Percentiles rank a stretch among this genome's conserved stretches.
Evolutionary conservation across 1,284 basidiomycete species (phyloP).

Genomic region (Pseudozyma sp.): DNA sequence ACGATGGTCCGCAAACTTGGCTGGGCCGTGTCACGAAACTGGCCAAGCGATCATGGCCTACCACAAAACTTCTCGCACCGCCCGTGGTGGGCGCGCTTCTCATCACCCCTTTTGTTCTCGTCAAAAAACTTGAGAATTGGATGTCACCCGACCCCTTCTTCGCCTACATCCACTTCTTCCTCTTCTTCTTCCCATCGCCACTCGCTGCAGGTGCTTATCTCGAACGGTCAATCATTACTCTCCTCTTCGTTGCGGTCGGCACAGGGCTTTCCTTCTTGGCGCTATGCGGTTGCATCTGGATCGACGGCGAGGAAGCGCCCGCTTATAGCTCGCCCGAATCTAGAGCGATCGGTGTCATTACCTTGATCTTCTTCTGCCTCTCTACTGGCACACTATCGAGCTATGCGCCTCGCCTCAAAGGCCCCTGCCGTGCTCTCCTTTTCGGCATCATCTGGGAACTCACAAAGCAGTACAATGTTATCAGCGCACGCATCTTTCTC

Average conservation of each 20-base stretch:
- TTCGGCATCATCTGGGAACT: slow-evolving; percentile 56
- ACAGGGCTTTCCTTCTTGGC: slow-evolving; percentile 45
- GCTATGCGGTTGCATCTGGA: slow-evolving; percentile 51
- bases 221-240: slow-evolving; percentile 47
- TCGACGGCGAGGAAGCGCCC: slow-evolving; percentile 29
- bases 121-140: slow-evolving; percentile 22
- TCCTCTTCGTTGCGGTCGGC: slow-evolving; percentile 43
- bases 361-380: slow-evolving; percentile 52
- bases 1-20: background rate
- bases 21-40: background rate
- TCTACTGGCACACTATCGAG: slow-evolving; percentile 41
- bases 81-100: slow-evolving; percentile 34
- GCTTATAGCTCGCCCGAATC: slow-evolving; percentile 38
- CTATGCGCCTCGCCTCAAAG: slow-evolving; percentile 54
- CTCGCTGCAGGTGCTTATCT: slow-evolving; percentile 54
- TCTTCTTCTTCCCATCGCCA: slow-evolving; percentile 60
- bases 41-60: slow-evolving; percentile 15
- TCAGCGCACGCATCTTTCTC: slow-evolving; percentile 49
- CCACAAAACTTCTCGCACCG: slow-evolving; percentile 21
- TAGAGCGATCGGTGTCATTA: slow-evolving; percentile 52
- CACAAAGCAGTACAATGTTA: slow-evolving; percentile 37
- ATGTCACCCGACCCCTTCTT: slow-evolving; percentile 47
- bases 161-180: slow-evolving; percentile 39
- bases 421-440: slow-evolving; percentile 44
- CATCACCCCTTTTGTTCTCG: slow-evolving; percentile 47